These are phyloP conservation scores for Fusarium sp. DNA, from an alignment of 2,329 filamentous ascomycete species.

Conservation along the genomic window DNA sequence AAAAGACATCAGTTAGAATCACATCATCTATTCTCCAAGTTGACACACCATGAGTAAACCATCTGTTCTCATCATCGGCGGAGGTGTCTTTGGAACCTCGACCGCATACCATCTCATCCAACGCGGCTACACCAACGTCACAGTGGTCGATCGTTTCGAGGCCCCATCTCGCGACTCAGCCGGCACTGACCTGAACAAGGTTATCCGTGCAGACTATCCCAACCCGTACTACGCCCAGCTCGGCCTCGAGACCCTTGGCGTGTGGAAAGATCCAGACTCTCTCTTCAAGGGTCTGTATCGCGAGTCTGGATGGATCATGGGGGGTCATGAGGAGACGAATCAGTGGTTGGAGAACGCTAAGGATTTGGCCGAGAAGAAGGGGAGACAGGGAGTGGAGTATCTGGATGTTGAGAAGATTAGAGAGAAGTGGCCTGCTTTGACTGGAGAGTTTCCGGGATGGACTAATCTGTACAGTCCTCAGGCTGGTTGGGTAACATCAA, in stretches of 20 bases:
- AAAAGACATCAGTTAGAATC: background rate
- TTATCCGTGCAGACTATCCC: conserved; percentile 68
- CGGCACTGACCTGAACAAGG: conserved; percentile 70
- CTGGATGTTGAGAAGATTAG: conserved; percentile 41
- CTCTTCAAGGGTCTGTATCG: conserved; percentile 46
- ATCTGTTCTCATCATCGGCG: conserved; percentile 54
- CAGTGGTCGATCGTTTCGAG: conserved; percentile 56
- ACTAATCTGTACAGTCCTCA: conserved; percentile 42
- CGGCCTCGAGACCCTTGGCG: conserved; percentile 43
- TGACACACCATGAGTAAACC: conserved; percentile 38
- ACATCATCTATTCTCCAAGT: background rate
- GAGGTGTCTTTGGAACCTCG: conserved; percentile 61
- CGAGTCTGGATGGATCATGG: conserved; percentile 47
- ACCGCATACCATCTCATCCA: conserved; percentile 57
- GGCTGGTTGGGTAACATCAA: conserved; percentile 44
- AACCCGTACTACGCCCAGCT: conserved; percentile 66
- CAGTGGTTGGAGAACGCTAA: conserved; percentile 45
- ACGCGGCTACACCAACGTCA: conserved; percentile 57
- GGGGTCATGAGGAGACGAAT: conserved; percentile 40
- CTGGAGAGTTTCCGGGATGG: conserved; percentile 41
- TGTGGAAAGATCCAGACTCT: conserved; percentile 43
- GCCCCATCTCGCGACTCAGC: conserved; percentile 60
- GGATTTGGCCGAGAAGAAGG: conserved; percentile 36
- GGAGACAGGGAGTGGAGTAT: conserved; percentile 40
- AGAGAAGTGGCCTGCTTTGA: conserved; percentile 44